Percentiles rank a stretch among this genome's conserved stretches.
Conservation (phyloP, 106 monocot genomes). For the Alisma plantagoaquatica region DNA sequence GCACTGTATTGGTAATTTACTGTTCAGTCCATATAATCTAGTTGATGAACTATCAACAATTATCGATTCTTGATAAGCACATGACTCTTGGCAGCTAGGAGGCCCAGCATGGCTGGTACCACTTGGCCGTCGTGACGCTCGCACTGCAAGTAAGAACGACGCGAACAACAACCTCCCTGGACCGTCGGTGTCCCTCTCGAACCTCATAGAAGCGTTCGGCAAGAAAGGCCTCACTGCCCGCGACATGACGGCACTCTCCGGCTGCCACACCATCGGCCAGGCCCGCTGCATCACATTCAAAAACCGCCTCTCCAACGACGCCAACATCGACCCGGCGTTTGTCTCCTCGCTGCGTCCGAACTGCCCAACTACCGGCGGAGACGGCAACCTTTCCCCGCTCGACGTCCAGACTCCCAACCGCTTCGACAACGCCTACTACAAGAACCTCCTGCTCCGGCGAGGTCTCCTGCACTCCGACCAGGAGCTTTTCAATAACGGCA, state of each 20-base stretch:
- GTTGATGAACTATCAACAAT: too few species aligned
- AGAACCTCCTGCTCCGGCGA: slow-evolving; percentile 4
- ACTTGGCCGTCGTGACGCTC: slow-evolving; percentile 2
- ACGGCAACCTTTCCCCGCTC: slow-evolving; percentile 11
- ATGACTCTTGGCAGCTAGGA: too few species aligned
- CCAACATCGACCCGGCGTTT: slow-evolving; percentile 19
- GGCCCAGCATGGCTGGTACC: neutral
- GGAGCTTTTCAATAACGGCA: slow-evolving; percentile 14
- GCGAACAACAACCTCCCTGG: slow-evolving; percentile 12
- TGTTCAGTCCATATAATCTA: too few species aligned
- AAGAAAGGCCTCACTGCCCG: slow-evolving; percentile 11
- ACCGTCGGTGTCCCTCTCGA: slow-evolving; percentile 2
- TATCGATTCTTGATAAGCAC: too few species aligned
- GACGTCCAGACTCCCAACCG: slow-evolving; percentile 6
- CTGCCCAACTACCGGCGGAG: slow-evolving; percentile 4
- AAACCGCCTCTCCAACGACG: slow-evolving; percentile 10
- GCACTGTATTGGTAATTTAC: too few species aligned
- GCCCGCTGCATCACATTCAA: slow-evolving; percentile 17
- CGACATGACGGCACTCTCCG: slow-evolving; percentile 20
- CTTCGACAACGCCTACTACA: slow-evolving; percentile 17
- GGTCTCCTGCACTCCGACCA: slow-evolving; percentile 21
- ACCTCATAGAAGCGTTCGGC: slow-evolving; percentile 9
- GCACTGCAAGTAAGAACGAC: slow-evolving; percentile 2
- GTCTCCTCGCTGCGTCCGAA: neutral
- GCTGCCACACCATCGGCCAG: slow-evolving; percentile 23